Evolutionary conservation across 805 yeast genomes (phyloP), one percentile per base, ranked within the genome.

Genomic region (Candida quercuum): DNA sequence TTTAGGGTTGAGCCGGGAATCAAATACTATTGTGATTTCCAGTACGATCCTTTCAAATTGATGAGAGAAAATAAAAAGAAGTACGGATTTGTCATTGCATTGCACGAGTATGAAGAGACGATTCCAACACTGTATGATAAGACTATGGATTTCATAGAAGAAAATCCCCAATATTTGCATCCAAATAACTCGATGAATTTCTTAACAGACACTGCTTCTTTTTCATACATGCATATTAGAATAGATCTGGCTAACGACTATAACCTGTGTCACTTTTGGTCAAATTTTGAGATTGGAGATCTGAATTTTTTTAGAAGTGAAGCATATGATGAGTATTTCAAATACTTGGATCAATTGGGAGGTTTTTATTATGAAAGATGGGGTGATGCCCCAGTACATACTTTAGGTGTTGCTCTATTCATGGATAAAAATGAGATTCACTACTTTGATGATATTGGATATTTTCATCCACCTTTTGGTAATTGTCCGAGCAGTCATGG

Each of bases 1-100:
- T 89, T 95, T 78, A 72, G 99, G 46, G 96, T 91, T 11, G 99
- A 91, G 59, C 99, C 99, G 0, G 87, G 81, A 46, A 88, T 89
- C 35, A 79, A 85, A 53, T 84, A 85, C 58, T 84, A 69, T 59
- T 93, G 98, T 62, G 97, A 93, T 63, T 76, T 85, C 51, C 78
- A 77, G 52, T 81, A 80, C 65, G 99, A 91, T 59, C 89, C 96
- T 12, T 91, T 91, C 66, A 72, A 76, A 51, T 73, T 81, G 45
- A 73, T 91, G 83, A 71, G 86, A 48, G 79, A 78, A 40, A 77
- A 84, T 50, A 66, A 74, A 42, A 88, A 88, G 62, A 78, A 75
- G 42, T 93, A 91, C 59, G 94, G 95, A 3, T 91, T 89, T 63
- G 86, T 91, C 25, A 82, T 93, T 36, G 66, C 94, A 3, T 61